phyloP scores from a whole-genome alignment of 2,329 filamentous ascomycete species.

The Teratosphaeria pseudoeucalypti region DNA sequence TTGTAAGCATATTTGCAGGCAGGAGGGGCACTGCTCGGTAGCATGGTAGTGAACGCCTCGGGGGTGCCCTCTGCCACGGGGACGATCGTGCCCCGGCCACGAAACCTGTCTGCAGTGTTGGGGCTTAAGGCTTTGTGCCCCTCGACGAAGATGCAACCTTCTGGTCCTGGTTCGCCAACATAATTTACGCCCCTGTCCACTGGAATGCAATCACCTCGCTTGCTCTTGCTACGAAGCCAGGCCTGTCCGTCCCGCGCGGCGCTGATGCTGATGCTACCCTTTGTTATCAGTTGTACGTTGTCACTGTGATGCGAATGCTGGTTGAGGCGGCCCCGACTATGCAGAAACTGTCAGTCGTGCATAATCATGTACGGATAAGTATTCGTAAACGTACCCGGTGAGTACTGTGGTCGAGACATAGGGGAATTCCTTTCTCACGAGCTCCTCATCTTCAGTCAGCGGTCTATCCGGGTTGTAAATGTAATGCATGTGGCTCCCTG shows the following conservation, averaged over 20 bases:
- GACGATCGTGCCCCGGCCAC: not conserved
- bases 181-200: not conserved
- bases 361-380: not conserved
- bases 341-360: not conserved
- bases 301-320: slow-evolving; percentile 1
- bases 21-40: not conserved
- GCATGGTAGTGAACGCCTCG: not conserved
- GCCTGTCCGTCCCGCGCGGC: not conserved
- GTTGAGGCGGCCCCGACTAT: not conserved
- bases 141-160: slow-evolving; percentile 3
- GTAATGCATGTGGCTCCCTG: not conserved
- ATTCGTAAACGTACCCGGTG: not conserved
- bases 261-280: not conserved
- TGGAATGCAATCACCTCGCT: no score
- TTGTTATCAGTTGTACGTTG: not conserved
- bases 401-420: slow-evolving; percentile 3
- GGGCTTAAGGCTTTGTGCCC: slow-evolving; percentile 2
- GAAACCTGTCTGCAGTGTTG: slow-evolving; percentile 1
- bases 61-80: not conserved
- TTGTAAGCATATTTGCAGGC: not conserved
- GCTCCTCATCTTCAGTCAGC: not conserved
- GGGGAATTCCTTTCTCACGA: not conserved
- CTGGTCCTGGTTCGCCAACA: not conserved
- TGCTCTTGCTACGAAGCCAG: not conserved
- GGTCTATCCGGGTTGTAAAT: not conserved